These are phyloP conservation scores for Yamadazyma endophytica DNA, from an alignment of 805 yeast species.

Conservation along the genomic window DNA sequence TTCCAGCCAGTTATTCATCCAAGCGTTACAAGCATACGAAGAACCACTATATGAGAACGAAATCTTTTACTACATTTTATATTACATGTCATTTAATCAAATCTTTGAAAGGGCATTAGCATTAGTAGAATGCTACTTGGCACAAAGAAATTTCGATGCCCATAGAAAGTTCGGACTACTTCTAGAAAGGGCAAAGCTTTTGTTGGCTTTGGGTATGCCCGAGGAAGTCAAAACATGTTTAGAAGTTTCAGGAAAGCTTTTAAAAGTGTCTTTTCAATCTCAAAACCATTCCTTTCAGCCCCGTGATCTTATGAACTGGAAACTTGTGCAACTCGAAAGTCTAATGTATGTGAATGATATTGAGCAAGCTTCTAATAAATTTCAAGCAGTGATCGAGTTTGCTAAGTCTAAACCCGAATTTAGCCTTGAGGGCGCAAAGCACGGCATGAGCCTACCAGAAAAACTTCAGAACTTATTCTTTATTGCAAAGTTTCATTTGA, in stretches of 20 bases:
- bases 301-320: conserved; percentile 19
- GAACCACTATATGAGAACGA: too few species aligned
- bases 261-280: conserved; percentile 1
- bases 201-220: neutral
- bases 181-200: neutral
- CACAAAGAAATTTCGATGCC: neutral
- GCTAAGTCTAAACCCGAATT: conserved; percentile 26
- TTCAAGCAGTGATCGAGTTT: conserved; percentile 17
- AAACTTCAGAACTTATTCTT: conserved; percentile 24
- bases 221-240: neutral
- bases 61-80: neutral
- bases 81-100: too few species aligned
- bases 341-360: conserved; percentile 15
- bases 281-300: conserved; percentile 1
- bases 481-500: conserved; percentile 32
- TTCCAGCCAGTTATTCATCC: too few species aligned
- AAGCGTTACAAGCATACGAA: too few species aligned
- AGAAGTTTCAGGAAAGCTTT: conserved; percentile 1
- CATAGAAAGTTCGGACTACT: conserved; percentile 1
- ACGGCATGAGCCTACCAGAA: conserved; percentile 8
- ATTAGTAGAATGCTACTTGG: too few species aligned
- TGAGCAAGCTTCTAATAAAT: conserved; percentile 17
- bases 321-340: conserved; percentile 27
- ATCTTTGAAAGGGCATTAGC: too few species aligned
- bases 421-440: conserved; percentile 1